These are phyloP conservation scores for Acanthamoeba comandoni DNA, from an alignment of 208 protist genomes.

Conservation along the genomic window DNA sequence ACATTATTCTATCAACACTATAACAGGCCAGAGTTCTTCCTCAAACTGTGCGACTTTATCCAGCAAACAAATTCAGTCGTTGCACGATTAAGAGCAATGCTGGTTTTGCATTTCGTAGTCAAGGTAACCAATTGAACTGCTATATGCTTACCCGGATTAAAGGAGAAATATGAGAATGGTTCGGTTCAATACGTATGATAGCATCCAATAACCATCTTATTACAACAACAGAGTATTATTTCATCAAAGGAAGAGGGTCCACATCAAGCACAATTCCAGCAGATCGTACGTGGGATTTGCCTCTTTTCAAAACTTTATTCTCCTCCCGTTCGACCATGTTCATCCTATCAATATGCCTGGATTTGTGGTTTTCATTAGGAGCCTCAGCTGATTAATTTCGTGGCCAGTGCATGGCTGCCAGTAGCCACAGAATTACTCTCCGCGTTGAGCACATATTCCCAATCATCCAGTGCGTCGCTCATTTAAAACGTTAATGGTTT, in stretches of 20 bases:
- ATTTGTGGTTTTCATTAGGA: too few species aligned
- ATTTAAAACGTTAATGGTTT: too few species aligned
- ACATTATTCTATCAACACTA: neutral
- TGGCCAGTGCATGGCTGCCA: slow-evolving; percentile 7
- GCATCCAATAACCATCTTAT: neutral
- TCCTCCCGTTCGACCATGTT: too few species aligned
- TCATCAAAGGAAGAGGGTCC: neutral
- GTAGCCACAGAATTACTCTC: neutral
- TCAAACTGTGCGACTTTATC: slow-evolving; percentile 7
- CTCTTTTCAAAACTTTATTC: too few species aligned
- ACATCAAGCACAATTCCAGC: slow-evolving; percentile 13
- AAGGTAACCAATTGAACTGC: slow-evolving; percentile 5
- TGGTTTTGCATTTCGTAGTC: slow-evolving; percentile 1
- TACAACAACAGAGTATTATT: too few species aligned
- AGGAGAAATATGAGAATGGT: neutral
- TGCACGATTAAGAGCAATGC: neutral
- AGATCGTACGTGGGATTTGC: too few species aligned
- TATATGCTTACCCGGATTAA: neutral
- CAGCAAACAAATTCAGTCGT: neutral
- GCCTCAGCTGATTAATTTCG: slow-evolving; percentile 15
- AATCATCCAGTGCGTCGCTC: neutral
- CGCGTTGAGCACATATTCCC: neutral
- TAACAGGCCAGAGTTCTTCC: slow-evolving; percentile 10
- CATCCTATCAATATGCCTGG: too few species aligned
- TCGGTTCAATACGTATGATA: neutral